Base-by-base conservation (phyloP, 495 filamentous ascomycete species). In the Penicillium lividum region DNA sequence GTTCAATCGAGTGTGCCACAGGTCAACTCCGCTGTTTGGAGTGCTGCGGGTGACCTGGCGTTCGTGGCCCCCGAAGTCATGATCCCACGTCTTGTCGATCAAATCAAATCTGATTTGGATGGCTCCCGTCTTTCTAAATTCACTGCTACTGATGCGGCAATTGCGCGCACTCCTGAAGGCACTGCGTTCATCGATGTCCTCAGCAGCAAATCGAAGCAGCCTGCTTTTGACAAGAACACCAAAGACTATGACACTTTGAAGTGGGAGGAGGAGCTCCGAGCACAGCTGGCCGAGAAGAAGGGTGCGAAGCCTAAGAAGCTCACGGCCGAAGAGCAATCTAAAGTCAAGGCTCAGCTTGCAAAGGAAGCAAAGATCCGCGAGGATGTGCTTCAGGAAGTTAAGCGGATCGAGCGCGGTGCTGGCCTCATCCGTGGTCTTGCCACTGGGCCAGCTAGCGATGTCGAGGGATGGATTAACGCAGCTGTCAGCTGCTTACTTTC, bases 241-340 rank as follows among this genome's bases (percentile, higher is more conserved):
- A 97, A 90, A 69, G 94, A 98, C 68, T 96, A 97, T 59, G 89
- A 98, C 64, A 96, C 90, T 1, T 67, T 97, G 50, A 97, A 97
- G 74, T 98, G 94, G 94, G 94, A 98, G 71, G 86, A 90, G 65
- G 94, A 98, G 56, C 81, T 98, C n/a, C 77, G 92, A 48, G 82
- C 84, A 34, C 92, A 98, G 65, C 75, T 98, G 42, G 93, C 91
- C 25, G 79, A 90, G 62, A 98, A 97, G 79, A 94, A 92, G 74
- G 95, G 95, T 3, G 84, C 89, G 40, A 86, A 92, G 62, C 84
- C 90, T 51, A 92, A 89, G 77, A 98, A 97, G 73, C 84, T 98
- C 33, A 93, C 89, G 0, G 73, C 88, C 0, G 93, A 97, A 36
- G 93, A 98, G 64, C 88, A 87, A 59, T 80, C 86, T 34, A 97